phyloP scores from a whole-genome alignment of 345 rosid genomes.

The Aquilaria malaccensis region DNA sequence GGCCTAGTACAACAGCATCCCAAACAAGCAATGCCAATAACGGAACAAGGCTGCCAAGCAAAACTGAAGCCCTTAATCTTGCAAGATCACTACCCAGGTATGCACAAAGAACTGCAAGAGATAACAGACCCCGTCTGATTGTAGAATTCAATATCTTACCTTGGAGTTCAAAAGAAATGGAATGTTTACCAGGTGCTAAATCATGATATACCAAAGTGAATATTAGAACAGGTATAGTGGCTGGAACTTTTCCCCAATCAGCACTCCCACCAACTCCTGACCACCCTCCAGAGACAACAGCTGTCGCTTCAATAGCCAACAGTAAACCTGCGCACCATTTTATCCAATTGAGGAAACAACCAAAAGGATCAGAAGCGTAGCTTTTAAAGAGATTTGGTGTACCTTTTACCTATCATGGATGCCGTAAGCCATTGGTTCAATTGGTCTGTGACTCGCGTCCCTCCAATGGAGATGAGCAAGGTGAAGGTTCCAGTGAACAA shows the following conservation, averaged over 20 bases:
- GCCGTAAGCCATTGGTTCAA: constrained; percentile 53
- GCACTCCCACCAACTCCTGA: constrained; percentile 38
- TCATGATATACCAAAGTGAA: constrained; percentile 63
- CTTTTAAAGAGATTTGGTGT: too few species aligned
- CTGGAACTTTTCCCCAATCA: constrained; percentile 52
- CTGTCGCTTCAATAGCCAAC: constrained; percentile 45
- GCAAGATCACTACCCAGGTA: constrained; percentile 50
- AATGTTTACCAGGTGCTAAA: constrained; percentile 38
- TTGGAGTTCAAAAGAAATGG: not conserved
- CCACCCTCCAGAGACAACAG: constrained; percentile 40
- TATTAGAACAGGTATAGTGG: constrained; percentile 49
- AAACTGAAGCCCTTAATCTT: constrained; percentile 39
- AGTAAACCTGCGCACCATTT: constrained; percentile 34
- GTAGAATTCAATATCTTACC: not conserved
- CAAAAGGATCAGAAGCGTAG: not conserved
- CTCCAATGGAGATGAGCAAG: constrained; percentile 37
- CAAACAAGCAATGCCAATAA: constrained; percentile 48
- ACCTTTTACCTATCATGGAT: constrained; percentile 48
- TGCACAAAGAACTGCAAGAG: constrained; percentile 52
- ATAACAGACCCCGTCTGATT: not conserved
- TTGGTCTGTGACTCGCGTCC: constrained; percentile 47
- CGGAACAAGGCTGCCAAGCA: constrained; percentile 54
- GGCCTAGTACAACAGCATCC: constrained; percentile 51
- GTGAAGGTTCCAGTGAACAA: constrained; percentile 39
- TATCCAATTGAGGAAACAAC: constrained; percentile 3